Evolutionary conservation across 2,329 filamentous ascomycete genomes (phyloP), one percentile per base, ranked within the genome.

Genomic region (Stemphylium vesicarium): DNA sequence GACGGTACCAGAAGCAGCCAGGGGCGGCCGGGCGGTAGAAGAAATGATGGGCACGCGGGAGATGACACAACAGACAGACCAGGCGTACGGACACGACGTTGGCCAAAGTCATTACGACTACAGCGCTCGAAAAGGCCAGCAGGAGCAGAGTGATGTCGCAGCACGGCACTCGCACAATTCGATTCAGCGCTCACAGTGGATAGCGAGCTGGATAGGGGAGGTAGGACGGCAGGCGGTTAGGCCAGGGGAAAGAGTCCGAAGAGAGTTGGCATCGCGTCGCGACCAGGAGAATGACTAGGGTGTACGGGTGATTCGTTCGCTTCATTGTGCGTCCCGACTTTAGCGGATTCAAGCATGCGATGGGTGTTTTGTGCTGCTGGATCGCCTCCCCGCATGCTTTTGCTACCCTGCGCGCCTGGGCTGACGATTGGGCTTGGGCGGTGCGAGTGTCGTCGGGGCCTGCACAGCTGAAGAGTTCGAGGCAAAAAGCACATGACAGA

Each of bases 321-420:
- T 59, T 65, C 40, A 37, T 43, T 46, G 42, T 43, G 45, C 41
- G 11, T 60, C 37, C 59, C 56, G 54, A 50, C 36, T n/a, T 42
- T 66, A 65, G 64, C 64, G 63, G 59, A 57, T 56, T 64, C 57
- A 61, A 42, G 55, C 53, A 53, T 18, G 57, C 60, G 42, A 55
- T 56, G 52, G 56, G 59, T 57, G 59, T 60, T 59, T 58, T 52
- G 53, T 53, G 35, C 50, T 52, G 51, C 40, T 40, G 37, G 35
- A 42, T 48, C 42, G 47, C 50, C 20, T 47, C 60, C 62, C 54
- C 62, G 60, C 58, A 57, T 24, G 22, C 22, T 24, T 24, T 24
- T 35, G 26, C 41, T 26, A 44, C 37, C 40, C 29, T 18, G 31
- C 26, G 31, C 12, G 32, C 26, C 11, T 15, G 12, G 51, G 24